Conservation (phyloP, 768 basidiomycete species). For the Suillus cothurnatus region DNA sequence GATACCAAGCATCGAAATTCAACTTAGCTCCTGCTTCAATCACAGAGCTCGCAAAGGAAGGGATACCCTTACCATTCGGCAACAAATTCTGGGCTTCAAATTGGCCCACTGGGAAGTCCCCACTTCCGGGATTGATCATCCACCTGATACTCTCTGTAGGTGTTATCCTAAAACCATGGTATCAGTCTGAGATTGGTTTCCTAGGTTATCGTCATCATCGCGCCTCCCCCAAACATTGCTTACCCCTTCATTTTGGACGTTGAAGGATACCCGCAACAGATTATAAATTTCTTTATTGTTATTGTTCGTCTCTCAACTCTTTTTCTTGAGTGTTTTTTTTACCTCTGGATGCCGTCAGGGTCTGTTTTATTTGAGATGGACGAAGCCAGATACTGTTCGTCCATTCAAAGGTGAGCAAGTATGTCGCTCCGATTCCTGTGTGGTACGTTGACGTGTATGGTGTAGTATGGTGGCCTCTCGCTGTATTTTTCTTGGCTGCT, state of each 20-base stretch:
- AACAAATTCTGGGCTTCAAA: constrained; percentile 64
- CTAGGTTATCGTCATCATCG: constrained; percentile 58
- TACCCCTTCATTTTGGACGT: constrained; percentile 67
- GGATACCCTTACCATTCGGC: constrained; percentile 58
- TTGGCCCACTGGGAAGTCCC: constrained; percentile 60
- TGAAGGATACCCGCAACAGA: constrained; percentile 49
- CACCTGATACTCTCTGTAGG: constrained; percentile 54
- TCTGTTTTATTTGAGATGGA: constrained; percentile 58
- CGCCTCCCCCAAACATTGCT: constrained; percentile 50
- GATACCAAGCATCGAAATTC: neutral
- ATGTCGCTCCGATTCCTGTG: neutral
- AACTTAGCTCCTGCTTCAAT: neutral
- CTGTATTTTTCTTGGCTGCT: constrained; percentile 54
- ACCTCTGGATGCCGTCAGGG: constrained; percentile 34
- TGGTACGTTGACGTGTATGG: neutral
- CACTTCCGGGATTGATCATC: constrained; percentile 56
- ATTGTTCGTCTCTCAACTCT: constrained; percentile 36
- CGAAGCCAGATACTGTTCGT: constrained; percentile 44
- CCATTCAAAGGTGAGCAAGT: constrained; percentile 51
- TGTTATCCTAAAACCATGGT: neutral
- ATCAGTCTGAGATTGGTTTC: constrained; percentile 40
- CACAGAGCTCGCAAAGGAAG: constrained; percentile 61
- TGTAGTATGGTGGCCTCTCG: constrained; percentile 57
- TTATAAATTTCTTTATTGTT: constrained; percentile 58
- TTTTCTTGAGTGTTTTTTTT: neutral